A percentile compares a stretch with the other conserved stretches of the same genome.
Conservation (phyloP, 2,329 filamentous ascomycete species). For the Cylindrodendrum hubeiense region DNA sequence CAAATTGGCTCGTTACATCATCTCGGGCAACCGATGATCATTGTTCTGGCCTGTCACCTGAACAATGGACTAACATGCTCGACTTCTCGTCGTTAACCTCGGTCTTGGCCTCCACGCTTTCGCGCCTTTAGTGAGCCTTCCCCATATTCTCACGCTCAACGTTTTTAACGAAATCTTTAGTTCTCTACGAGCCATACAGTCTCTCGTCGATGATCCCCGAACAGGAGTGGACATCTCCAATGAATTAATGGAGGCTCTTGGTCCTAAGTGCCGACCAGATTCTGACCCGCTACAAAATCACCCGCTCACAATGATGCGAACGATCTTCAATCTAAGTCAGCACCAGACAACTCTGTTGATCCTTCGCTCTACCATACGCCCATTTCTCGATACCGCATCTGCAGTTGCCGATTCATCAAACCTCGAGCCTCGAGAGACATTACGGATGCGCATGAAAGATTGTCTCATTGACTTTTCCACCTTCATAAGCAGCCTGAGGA, state of each 20-base stretch:
- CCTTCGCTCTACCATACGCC: conserved; percentile 8
- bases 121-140: conserved; percentile 20
- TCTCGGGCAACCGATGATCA: background rate
- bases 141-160: background rate
- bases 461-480: background rate
- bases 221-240: background rate
- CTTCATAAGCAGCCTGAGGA: conserved; percentile 18
- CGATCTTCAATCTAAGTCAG: conserved; percentile 2
- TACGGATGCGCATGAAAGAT: background rate
- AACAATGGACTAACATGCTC: conserved; percentile 18
- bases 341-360: conserved; percentile 11
- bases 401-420: background rate
- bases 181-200: conserved; percentile 4
- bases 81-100: conserved; percentile 17
- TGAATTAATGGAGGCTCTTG: background rate
- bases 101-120: conserved; percentile 10
- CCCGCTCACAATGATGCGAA: background rate
- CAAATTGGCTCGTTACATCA: conserved; percentile 26
- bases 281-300: background rate
- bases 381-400: background rate
- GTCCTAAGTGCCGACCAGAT: background rate
- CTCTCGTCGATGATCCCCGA: background rate
- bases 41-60: conserved; percentile 4
- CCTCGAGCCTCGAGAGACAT: background rate
- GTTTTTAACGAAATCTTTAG: background rate